Conservation (phyloP, 768 basidiomycete species). For the Panaeolus papilionaceus region DNA sequence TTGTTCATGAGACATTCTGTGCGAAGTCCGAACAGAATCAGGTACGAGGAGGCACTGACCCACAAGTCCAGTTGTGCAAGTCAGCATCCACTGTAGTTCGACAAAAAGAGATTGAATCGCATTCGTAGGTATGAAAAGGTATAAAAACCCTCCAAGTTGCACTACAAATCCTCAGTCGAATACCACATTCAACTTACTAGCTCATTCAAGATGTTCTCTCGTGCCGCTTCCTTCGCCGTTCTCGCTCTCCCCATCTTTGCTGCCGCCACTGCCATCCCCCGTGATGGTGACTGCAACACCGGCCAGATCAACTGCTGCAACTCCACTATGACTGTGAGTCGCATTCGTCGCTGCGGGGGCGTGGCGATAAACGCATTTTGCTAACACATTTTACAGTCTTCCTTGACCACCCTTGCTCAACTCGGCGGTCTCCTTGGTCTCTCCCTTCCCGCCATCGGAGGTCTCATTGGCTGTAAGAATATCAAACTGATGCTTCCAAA, state of each 20-base stretch:
- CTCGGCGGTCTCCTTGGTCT: slow-evolving; percentile 30
- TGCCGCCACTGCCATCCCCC: slow-evolving; percentile 32
- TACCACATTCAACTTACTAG: slow-evolving; percentile 6
- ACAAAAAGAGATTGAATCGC: background rate
- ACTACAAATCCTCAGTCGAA: background rate
- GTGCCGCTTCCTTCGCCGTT: slow-evolving; percentile 31
- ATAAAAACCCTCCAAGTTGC: background rate
- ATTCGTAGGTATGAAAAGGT: background rate
- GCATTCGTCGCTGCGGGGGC: background rate
- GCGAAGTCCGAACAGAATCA: background rate
- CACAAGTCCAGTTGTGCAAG: background rate
- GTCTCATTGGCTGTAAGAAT: slow-evolving; percentile 24
- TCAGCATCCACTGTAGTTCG: background rate
- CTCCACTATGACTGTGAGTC: slow-evolving; percentile 28
- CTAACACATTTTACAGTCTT: slow-evolving; percentile 24
- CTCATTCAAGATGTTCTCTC: slow-evolving; percentile 35
- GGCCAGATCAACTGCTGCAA: slow-evolving; percentile 38
- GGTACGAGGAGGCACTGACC: background rate
- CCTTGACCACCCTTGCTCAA: slow-evolving; percentile 15
- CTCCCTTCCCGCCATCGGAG: slow-evolving; percentile 31
- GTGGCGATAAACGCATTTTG: background rate
- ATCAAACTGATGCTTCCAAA: background rate
- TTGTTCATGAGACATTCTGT: background rate
- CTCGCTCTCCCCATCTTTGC: slow-evolving; percentile 35
- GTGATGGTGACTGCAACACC: slow-evolving; percentile 33